A percentile compares a stretch with the other conserved stretches of the same genome.
phyloP scores from a whole-genome alignment of 768 basidiomycete genomes.

The Hydnomerulius pinastri region DNA sequence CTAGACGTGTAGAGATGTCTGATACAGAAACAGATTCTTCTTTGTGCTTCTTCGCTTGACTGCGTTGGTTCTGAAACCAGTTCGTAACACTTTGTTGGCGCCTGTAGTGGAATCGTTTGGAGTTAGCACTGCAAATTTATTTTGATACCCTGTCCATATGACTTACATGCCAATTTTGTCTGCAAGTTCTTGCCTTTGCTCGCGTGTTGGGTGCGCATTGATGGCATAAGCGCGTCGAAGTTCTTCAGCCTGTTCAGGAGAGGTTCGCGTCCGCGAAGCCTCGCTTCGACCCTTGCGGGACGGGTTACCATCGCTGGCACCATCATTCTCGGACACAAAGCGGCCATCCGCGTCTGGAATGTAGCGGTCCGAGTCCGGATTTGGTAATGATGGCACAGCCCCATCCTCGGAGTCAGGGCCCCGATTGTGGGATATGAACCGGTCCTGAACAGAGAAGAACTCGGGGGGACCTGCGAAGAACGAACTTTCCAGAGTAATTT shows the following conservation, averaged over 20 bases:
- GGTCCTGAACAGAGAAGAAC: slow-evolving; percentile 29
- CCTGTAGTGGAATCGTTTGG: slow-evolving; percentile 45
- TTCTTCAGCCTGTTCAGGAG: slow-evolving; percentile 66
- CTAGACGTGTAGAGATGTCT: slow-evolving; percentile 8
- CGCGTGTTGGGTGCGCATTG: slow-evolving; percentile 68
- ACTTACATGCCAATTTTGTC: slow-evolving; percentile 77
- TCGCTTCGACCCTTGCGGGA: slow-evolving; percentile 33
- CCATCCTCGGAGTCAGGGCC: slow-evolving; percentile 26
- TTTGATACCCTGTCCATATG: slow-evolving; percentile 11
- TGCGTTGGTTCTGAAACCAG: slow-evolving; percentile 88
- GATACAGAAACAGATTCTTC: slow-evolving; percentile 46
- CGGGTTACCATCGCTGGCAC: slow-evolving; percentile 20
- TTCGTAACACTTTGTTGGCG: slow-evolving; percentile 79
- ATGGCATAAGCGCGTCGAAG: slow-evolving; percentile 64
- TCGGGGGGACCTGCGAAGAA: slow-evolving; percentile 36
- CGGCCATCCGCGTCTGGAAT: slow-evolving; percentile 52
- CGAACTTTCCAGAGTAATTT: slow-evolving; percentile 27
- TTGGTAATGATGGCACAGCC: slow-evolving; percentile 29
- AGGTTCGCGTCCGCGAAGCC: slow-evolving; percentile 56
- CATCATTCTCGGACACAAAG: slow-evolving; percentile 53
- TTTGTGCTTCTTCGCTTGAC: slow-evolving; percentile 69
- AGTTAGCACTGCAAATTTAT: slow-evolving; percentile 25
- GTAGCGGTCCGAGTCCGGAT: slow-evolving; percentile 50
- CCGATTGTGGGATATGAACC: slow-evolving; percentile 36
- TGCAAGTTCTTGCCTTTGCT: slow-evolving; percentile 66